These are phyloP conservation scores for Stenocarpella maydis DNA, from an alignment of 2,329 filamentous ascomycete genomes.

Conservation along the genomic window DNA sequence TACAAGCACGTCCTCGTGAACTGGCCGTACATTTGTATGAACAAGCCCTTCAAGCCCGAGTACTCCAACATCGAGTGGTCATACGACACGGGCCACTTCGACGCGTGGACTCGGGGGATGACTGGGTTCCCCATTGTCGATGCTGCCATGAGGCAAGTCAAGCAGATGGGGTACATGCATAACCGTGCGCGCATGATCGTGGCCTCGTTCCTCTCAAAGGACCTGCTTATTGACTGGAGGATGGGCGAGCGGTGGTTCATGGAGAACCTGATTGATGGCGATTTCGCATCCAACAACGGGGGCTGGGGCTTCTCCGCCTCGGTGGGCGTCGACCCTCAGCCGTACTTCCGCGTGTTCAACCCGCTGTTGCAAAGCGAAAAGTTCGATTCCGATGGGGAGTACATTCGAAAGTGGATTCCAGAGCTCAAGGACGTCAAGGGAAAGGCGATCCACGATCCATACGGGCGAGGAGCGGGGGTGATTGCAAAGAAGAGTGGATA, in stretches of 20 bases:
- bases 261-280: constrained; percentile 80
- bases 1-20: constrained; percentile 86
- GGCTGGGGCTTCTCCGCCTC: constrained; percentile 61
- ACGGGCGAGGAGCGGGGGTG: constrained; percentile 67
- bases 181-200: constrained; percentile 87
- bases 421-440: constrained; percentile 72
- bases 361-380: constrained; percentile 85
- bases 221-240: constrained; percentile 84
- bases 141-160: constrained; percentile 83
- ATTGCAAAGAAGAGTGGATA: constrained; percentile 74
- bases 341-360: constrained; percentile 92
- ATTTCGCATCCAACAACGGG: constrained; percentile 80
- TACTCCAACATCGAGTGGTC: constrained; percentile 87
- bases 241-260: constrained; percentile 85
- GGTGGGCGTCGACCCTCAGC: constrained; percentile 59
- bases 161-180: constrained; percentile 78
- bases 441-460: constrained; percentile 83
- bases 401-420: constrained; percentile 83
- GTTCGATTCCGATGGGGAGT: constrained; percentile 80
- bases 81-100: constrained; percentile 73
- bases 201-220: constrained; percentile 81
- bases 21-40: constrained; percentile 84
- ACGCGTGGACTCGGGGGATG: constrained; percentile 75
- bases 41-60: constrained; percentile 77
- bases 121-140: constrained; percentile 88